These are phyloP conservation scores for Musa beccarii DNA, from an alignment of 176 grass and related monocot genomes.

Conservation along the genomic window DNA sequence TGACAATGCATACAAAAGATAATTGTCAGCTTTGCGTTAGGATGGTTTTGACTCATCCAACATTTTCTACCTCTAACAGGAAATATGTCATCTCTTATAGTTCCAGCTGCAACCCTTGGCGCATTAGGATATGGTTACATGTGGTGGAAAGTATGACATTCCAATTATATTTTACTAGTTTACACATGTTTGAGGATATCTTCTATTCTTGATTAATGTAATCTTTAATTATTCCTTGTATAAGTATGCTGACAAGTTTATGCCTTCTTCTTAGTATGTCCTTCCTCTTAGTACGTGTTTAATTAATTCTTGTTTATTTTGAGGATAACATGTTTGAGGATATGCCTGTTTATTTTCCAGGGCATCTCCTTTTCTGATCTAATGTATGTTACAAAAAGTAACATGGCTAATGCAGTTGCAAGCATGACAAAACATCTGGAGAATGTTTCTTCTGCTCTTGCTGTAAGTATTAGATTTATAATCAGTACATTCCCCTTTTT, in stretches of 20 bases:
- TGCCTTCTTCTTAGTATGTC: no score
- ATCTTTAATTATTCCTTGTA: not conserved
- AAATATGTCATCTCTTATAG: conserved; percentile 51
- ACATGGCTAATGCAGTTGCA: conserved; percentile 84
- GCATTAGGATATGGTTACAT: conserved; percentile 88
- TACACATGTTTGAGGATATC: not conserved
- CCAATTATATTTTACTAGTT: conserved; percentile 9
- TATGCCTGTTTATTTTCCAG: conserved; percentile 21
- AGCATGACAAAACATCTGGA: conserved; percentile 92
- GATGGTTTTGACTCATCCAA: not conserved
- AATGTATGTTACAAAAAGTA: conserved; percentile 94
- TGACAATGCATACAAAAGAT: not conserved
- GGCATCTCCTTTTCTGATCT: conserved; percentile 74
- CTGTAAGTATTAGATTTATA: conserved; percentile 37
- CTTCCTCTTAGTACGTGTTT: no score
- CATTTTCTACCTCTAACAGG: not conserved
- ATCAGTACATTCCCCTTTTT: not conserved
- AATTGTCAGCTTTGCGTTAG: not conserved
- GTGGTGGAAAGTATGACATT: conserved; percentile 92
- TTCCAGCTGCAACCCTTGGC: conserved; percentile 82
- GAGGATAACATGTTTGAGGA: no score
- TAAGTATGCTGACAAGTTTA: not conserved
- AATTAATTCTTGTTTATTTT: no score
- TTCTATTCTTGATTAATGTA: not conserved
- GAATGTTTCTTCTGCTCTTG: conserved; percentile 74